phyloP scores from a whole-genome alignment of 2,329 filamentous ascomycete species.

The Pseudogymnoascus sp. region DNA sequence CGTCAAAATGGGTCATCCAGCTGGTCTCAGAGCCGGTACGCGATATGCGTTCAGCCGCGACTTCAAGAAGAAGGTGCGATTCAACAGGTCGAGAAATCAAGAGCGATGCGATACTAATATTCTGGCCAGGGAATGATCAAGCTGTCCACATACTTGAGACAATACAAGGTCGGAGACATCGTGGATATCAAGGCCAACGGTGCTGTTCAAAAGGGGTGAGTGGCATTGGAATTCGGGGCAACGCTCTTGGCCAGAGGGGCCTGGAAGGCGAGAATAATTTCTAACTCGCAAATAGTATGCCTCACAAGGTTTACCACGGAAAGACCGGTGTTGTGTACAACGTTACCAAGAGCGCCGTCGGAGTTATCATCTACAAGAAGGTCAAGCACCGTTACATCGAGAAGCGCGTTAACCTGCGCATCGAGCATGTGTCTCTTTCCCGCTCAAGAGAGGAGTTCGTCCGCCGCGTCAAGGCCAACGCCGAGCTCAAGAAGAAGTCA shows the following conservation, averaged over 20 bases:
- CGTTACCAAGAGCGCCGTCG: constrained; percentile 95
- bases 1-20: constrained; percentile 75
- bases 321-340: constrained; percentile 99
- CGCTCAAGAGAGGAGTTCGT: constrained; percentile 96
- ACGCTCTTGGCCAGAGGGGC: not conserved
- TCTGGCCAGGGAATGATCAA: constrained; percentile 66
- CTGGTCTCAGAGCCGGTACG: constrained; percentile 80
- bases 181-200: constrained; percentile 98
- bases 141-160: constrained; percentile 87
- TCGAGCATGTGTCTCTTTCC: constrained; percentile 94
- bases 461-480: constrained; percentile 92
- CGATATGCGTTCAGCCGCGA: constrained; percentile 90
- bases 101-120: not conserved
- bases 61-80: constrained; percentile 68
- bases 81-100: not conserved
- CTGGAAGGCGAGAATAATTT: constrained; percentile 1
- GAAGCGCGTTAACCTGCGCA: constrained; percentile 98
- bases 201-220: constrained; percentile 96
- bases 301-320: constrained; percentile 99
- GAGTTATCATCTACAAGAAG: constrained; percentile 99
- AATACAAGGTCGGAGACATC: constrained; percentile 97
- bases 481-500: constrained; percentile 83
- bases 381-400: constrained; percentile 99
- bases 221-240: constrained; percentile 25
- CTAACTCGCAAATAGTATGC: constrained; percentile 58